Percentiles rank a stretch among this genome's conserved stretches.
These are phyloP conservation scores for Pseudomassariella vexata DNA, from an alignment of 2,329 filamentous ascomycete species.

Conservation along the genomic window DNA sequence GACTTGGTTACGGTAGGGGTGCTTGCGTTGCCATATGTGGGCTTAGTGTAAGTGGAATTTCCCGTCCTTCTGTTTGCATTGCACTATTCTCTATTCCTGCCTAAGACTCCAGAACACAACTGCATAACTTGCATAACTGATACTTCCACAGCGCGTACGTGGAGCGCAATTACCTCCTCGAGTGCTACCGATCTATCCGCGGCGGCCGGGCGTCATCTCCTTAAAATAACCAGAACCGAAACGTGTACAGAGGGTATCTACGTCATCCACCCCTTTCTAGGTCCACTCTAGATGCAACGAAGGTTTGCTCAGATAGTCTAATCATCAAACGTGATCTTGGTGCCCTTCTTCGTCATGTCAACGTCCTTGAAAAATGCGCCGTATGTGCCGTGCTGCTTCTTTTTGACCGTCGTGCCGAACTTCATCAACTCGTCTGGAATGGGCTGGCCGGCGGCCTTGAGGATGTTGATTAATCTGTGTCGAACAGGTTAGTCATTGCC, in stretches of 20 bases:
- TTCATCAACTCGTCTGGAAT: slow-evolving; percentile 89
- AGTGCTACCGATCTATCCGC: slow-evolving; percentile 41
- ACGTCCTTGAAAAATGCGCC: slow-evolving; percentile 94
- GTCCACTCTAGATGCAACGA: background rate
- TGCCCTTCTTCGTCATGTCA: slow-evolving; percentile 75
- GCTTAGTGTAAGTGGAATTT: no score
- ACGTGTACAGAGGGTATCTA: background rate
- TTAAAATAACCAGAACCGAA: no score
- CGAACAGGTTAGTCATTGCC: slow-evolving; percentile 10
- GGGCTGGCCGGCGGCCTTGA: slow-evolving; percentile 85
- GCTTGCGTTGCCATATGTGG: slow-evolving; percentile 45
- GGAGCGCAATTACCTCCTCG: slow-evolving; percentile 48
- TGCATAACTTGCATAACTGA: slow-evolving; percentile 23
- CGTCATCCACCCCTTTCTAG: background rate
- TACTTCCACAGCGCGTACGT: slow-evolving; percentile 39
- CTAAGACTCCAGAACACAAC: no score
- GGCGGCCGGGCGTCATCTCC: slow-evolving; percentile 14
- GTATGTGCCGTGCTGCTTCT: slow-evolving; percentile 94
- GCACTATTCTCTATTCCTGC: no score
- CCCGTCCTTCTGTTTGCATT: no score
- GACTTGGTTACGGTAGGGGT: slow-evolving; percentile 42
- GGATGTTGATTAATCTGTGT: slow-evolving; percentile 78
- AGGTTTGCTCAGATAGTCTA: background rate
- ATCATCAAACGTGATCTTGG: slow-evolving; percentile 86
- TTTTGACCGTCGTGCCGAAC: slow-evolving; percentile 97